Conservation (phyloP, 345 rosid species). For the Erucastrum elatum region DNA sequence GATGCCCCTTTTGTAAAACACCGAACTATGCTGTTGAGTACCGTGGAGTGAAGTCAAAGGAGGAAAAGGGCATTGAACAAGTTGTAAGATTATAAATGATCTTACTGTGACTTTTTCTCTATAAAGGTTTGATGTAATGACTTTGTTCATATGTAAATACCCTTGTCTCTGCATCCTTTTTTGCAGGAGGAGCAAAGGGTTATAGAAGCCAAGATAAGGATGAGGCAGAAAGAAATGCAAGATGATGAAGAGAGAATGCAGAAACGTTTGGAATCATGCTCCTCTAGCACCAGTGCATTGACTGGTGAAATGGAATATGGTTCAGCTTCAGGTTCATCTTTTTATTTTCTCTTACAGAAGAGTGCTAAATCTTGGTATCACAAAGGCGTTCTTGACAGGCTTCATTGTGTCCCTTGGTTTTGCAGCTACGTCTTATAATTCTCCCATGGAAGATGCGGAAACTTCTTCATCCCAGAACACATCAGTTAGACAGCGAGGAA, state of each 20-base stretch:
- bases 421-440: slow-evolving; percentile 57
- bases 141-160: background rate
- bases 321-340: slow-evolving; percentile 53
- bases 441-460: slow-evolving; percentile 53
- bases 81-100: slow-evolving; percentile 56
- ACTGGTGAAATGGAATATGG: slow-evolving; percentile 58
- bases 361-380: background rate
- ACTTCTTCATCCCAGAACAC: slow-evolving; percentile 47
- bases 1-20: slow-evolving; percentile 99
- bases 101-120: slow-evolving; percentile 9
- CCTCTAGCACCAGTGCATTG: slow-evolving; percentile 53
- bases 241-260: slow-evolving; percentile 88
- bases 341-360: background rate
- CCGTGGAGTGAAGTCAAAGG: slow-evolving; percentile 89
- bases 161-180: background rate
- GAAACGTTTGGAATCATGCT: slow-evolving; percentile 68
- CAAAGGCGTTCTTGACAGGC: background rate
- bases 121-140: background rate
- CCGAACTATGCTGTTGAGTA: slow-evolving; percentile 94
- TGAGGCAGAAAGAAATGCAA: slow-evolving; percentile 80
- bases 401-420: background rate
- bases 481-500: slow-evolving; percentile 52
- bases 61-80: slow-evolving; percentile 95
- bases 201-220: slow-evolving; percentile 92
- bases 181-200: slow-evolving; percentile 94